These are phyloP conservation scores for Ceratobasidium sp. DNA, from an alignment of 1,284 basidiomycete genomes.

Conservation along the genomic window DNA sequence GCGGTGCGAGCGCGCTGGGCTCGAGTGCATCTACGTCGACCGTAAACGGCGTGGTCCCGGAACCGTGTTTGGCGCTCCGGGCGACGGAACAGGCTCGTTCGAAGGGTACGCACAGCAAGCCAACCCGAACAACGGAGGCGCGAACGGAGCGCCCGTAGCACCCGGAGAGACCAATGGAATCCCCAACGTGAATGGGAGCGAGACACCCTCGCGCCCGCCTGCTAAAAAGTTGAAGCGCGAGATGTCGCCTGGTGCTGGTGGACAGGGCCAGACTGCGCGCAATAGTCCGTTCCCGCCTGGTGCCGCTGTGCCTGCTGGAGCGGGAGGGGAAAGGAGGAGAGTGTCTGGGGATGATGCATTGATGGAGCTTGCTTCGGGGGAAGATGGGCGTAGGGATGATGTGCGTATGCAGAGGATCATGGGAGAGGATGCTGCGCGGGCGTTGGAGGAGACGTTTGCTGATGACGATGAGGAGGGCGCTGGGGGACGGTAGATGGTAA, in stretches of 20 bases:
- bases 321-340: no score
- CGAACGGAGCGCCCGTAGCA: no score
- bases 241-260: constrained; percentile 1
- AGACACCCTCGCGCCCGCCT: neutral
- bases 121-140: neutral
- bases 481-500: neutral
- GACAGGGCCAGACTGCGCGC: neutral
- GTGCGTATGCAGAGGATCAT: neutral
- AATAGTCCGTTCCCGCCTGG: no score
- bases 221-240: constrained; percentile 34
- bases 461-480: constrained; percentile 22
- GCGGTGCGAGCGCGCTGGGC: constrained; percentile 38
- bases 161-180: no score
- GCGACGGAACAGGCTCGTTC: constrained; percentile 13
- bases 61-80: constrained; percentile 7
- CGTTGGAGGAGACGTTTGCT: constrained; percentile 25
- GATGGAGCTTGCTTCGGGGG: constrained; percentile 2
- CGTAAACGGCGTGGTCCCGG: constrained; percentile 38
- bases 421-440: constrained; percentile 21
- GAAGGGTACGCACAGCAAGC: neutral
- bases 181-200: no score
- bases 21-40: constrained; percentile 40
- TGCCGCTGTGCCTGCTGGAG: no score
- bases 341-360: neutral
- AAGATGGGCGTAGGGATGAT: neutral